Conservation (phyloP, 2,329 filamentous ascomycete species). For the Ophiostoma ulmi region DNA sequence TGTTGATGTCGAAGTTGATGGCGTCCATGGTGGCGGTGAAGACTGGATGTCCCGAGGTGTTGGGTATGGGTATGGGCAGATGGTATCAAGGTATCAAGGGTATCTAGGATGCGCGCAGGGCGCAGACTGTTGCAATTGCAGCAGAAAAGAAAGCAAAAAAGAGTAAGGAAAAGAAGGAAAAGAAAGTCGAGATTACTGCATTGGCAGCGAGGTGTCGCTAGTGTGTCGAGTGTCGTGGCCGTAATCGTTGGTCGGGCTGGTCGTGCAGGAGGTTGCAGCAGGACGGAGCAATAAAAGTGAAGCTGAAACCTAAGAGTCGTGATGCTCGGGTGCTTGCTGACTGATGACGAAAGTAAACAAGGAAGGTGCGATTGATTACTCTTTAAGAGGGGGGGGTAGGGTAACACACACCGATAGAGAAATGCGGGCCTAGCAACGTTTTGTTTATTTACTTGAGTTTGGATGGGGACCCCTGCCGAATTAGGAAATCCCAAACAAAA, state of each 20-base stretch:
- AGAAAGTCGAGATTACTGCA: neutral
- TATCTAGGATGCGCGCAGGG: conserved; percentile 12
- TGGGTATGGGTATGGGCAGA: too few species aligned
- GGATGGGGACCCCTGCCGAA: conserved; percentile 16
- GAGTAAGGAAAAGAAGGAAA: neutral
- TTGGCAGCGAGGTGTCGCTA: neutral
- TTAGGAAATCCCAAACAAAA: conserved; percentile 21
- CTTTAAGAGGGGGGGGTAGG: too few species aligned
- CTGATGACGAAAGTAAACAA: conserved; percentile 16
- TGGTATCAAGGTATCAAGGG: conserved; percentile 11
- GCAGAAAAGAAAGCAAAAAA: neutral
- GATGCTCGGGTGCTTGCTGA: neutral
- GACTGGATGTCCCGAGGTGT: too few species aligned
- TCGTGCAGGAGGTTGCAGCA: conserved; percentile 8
- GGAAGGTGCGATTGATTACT: neutral
- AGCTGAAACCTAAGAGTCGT: conserved; percentile 3
- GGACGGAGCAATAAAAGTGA: neutral
- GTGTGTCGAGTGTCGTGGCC: neutral
- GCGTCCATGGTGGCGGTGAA: conserved; percentile 54
- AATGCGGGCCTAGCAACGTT: conserved; percentile 25
- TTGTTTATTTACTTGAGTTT: conserved; percentile 36
- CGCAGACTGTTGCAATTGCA: conserved; percentile 17
- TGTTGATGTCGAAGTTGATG: conserved; percentile 89
- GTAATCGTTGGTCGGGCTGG: neutral
- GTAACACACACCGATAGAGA: neutral